Percentiles rank a stretch among this genome's conserved stretches.
phyloP scores from a whole-genome alignment of 2,329 filamentous ascomycete genomes.

The Lachnellula willkommii region DNA sequence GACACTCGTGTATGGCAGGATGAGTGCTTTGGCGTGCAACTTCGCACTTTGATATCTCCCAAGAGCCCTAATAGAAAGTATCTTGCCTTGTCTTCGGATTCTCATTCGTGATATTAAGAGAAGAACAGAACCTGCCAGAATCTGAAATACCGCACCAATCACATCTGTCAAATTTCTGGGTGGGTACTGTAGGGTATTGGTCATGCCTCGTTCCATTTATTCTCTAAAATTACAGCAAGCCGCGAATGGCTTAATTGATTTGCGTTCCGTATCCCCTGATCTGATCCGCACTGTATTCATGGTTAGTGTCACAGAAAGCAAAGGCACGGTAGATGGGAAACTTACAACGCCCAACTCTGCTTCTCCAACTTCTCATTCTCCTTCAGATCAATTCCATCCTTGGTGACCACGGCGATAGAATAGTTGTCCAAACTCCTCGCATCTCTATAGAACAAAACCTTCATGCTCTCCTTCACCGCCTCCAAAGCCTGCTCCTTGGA shows the following conservation, averaged over 20 bases:
- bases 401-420: conserved; percentile 83
- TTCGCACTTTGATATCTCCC: no score
- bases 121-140: no score
- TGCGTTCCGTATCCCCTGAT: conserved; percentile 96
- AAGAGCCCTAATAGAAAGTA: no score
- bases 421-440: conserved; percentile 88
- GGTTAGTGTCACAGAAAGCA: conserved; percentile 15
- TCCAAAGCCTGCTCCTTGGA: conserved; percentile 73
- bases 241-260: conserved; percentile 37
- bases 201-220: conserved; percentile 24
- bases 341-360: conserved; percentile 88
- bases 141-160: background rate
- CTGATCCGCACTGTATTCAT: conserved; percentile 59
- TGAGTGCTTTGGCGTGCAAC: no score
- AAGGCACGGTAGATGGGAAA: background rate
- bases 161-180: background rate
- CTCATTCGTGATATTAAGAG: background rate
- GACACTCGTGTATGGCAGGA: no score
- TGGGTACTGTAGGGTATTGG: background rate
- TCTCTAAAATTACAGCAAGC: conserved; percentile 28
- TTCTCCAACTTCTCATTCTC: conserved; percentile 83
- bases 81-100: background rate
- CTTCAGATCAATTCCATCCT: conserved; percentile 80
- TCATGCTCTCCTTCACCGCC: conserved; percentile 89
- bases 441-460: conserved; percentile 96